Evolutionary conservation across 208 protist genomes (phyloP).

Genomic region (Herpetomonas tarakana): DNA sequence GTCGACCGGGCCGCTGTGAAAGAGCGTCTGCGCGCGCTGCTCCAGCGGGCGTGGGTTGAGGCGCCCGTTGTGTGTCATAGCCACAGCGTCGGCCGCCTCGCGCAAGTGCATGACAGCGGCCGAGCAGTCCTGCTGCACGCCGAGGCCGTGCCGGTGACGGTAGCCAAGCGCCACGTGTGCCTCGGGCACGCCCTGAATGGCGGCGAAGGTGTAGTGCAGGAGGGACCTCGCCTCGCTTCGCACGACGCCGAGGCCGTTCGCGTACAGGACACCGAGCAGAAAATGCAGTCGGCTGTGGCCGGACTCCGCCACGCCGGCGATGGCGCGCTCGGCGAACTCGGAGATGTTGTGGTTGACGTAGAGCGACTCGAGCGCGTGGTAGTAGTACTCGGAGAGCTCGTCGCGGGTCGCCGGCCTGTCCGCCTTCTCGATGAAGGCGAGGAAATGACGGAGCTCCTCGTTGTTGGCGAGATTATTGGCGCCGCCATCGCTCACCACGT

Average conservation of each 20-base stretch:
- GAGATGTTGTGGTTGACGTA: constrained; percentile 60
- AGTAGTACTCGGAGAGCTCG: constrained; percentile 59
- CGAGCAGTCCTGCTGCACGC: constrained; percentile 52
- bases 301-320: constrained; percentile 29
- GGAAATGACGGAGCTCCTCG: neutral
- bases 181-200: constrained; percentile 61
- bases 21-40: constrained; percentile 3
- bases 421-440: neutral
- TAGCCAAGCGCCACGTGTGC: constrained; percentile 80
- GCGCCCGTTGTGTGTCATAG: constrained; percentile 55
- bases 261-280: constrained; percentile 75
- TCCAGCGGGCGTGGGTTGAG: constrained; percentile 1
- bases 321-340: constrained; percentile 35
- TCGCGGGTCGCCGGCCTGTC: constrained; percentile 15
- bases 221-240: constrained; percentile 55
- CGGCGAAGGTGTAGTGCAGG: constrained; percentile 80
- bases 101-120: constrained; percentile 55
- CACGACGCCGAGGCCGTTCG: constrained; percentile 70
- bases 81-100: constrained; percentile 69
- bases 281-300: constrained; percentile 78
- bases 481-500: neutral
- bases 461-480: no score
- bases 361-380: constrained; percentile 52
- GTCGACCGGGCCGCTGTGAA: neutral
- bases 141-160: constrained; percentile 58